Base-by-base conservation (phyloP, 352 stramenopile species). In the Detonula confervacea region DNA sequence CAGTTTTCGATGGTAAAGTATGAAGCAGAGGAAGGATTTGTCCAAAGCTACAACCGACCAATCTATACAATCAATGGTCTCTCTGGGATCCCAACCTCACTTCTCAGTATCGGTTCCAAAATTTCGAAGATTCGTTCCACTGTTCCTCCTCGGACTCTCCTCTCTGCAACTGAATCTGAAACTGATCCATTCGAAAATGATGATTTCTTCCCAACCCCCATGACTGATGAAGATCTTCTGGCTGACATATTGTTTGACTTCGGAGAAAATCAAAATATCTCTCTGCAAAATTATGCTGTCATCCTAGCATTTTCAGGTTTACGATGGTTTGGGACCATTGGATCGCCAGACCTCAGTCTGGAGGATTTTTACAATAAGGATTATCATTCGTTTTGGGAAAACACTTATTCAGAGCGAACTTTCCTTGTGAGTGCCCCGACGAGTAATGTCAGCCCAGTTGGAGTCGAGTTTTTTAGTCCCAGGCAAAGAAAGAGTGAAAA, bases 361-460 rank as follows among this genome's bases (percentile, higher is more conserved):
- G 27, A 46, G 14, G 29, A 63, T 7, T 46, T 47, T 47, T 63
- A 44, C n/a, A 16, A 14, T 20, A 12, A 5, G 16, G 55, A 63
- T 2, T 63, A 63, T 30, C 55, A 63, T 46, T 24, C 24, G 18
- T 63, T 63, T 63, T 63, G 55, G 55, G 20, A 46, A 44, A 18
- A 42, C 12, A 46, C 12, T 14, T 63, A 33, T 46, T 47, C 25
- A 6, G 16, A 63, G 22, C 6, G 29, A n/a, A 63, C 55, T 11
- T 63, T 63, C 29, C 14, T 63, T 3, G 37, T 63, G 11, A 63
- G 55, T 44, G 35, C 7, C 35, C 35, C 35, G 35, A 44, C 35
- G 7, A 14, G 7, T 14, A 44, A 44, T 44, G 35, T 7, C 35
- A 44, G 35, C 35, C 35, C 35, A 44, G 14, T 44, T 44, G 35